These are phyloP conservation scores for Cryphonectria radicalis DNA, from an alignment of 2,329 filamentous ascomycete genomes.

Conservation along the genomic window DNA sequence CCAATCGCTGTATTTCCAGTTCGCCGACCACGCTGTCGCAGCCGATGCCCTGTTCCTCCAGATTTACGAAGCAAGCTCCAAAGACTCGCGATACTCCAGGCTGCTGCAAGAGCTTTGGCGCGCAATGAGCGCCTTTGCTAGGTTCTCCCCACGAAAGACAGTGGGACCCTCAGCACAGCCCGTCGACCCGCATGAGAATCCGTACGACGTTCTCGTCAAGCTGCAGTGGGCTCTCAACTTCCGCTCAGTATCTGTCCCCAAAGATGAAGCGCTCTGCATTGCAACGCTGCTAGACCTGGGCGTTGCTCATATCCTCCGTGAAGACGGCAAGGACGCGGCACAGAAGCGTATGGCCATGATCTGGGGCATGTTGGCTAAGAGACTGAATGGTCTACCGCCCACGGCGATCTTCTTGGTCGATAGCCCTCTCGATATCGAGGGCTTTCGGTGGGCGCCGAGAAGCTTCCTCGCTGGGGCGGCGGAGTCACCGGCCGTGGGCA, in stretches of 20 bases:
- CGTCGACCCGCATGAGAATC: background rate
- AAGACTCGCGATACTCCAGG: background rate
- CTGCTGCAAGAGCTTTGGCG: background rate
- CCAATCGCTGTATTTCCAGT: slow-evolving; percentile 40
- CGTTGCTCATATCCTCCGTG: slow-evolving; percentile 28
- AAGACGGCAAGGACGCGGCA: slow-evolving; percentile 12
- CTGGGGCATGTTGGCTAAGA: slow-evolving; percentile 33
- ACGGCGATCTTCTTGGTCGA: slow-evolving; percentile 35
- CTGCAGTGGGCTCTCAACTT: slow-evolving; percentile 37
- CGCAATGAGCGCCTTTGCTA: background rate
- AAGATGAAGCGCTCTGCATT: slow-evolving; percentile 39
- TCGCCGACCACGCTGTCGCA: slow-evolving; percentile 37
- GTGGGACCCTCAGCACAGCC: background rate
- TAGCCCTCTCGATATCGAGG: slow-evolving; percentile 30
- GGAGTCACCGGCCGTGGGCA: background rate
- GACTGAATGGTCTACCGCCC: slow-evolving; percentile 30
- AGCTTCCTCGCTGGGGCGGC: slow-evolving; percentile 28
- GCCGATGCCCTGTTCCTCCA: background rate
- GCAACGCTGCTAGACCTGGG: slow-evolving; percentile 36
- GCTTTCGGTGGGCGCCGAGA: slow-evolving; percentile 37
- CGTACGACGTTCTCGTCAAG: slow-evolving; percentile 10
- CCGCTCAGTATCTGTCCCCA: slow-evolving; percentile 37
- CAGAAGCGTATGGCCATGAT: slow-evolving; percentile 34
- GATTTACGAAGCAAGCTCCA: background rate
- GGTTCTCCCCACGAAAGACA: background rate